Percentiles rank a stretch among this genome's conserved stretches.
phyloP scores from a whole-genome alignment of 2,329 filamentous ascomycete species.

The Microsporum ferrugineum region DNA sequence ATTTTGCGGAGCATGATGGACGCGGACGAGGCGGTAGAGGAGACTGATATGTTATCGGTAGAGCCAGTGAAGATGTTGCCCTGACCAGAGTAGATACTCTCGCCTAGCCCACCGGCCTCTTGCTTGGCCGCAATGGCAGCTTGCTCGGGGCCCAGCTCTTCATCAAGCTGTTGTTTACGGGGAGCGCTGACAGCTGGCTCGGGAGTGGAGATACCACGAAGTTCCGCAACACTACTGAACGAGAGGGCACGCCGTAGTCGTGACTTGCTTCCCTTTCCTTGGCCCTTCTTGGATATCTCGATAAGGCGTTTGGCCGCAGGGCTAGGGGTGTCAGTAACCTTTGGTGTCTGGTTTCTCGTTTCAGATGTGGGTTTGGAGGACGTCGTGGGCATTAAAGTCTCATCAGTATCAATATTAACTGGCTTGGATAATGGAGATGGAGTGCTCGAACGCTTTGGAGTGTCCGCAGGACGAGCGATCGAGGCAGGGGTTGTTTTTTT shows the following conservation, averaged over 20 bases:
- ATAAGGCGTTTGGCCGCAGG: constrained; percentile 74
- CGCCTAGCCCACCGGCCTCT: constrained; percentile 82
- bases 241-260: constrained; percentile 85
- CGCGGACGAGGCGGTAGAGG: constrained; percentile 39
- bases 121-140: constrained; percentile 83
- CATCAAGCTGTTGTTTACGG: constrained; percentile 53
- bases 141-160: constrained; percentile 75
- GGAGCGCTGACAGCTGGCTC: constrained; percentile 48
- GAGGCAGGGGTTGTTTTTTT: neutral
- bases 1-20: constrained; percentile 70
- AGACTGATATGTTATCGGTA: constrained; percentile 68
- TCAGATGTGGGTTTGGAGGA: constrained; percentile 33
- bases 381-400: constrained; percentile 22
- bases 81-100: constrained; percentile 81
- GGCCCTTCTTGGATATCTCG: constrained; percentile 74
- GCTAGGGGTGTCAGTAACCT: constrained; percentile 35
- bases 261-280: constrained; percentile 69
- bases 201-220: constrained; percentile 61
- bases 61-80: constrained; percentile 78
- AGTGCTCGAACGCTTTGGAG: constrained; percentile 52
- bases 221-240: constrained; percentile 87
- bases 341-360: constrained; percentile 17
- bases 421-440: constrained; percentile 67
- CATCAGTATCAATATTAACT: constrained; percentile 49
- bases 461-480: constrained; percentile 43